Base-by-base conservation (phyloP, 495 filamentous ascomycete genomes). In the Aspergillus affinis region DNA sequence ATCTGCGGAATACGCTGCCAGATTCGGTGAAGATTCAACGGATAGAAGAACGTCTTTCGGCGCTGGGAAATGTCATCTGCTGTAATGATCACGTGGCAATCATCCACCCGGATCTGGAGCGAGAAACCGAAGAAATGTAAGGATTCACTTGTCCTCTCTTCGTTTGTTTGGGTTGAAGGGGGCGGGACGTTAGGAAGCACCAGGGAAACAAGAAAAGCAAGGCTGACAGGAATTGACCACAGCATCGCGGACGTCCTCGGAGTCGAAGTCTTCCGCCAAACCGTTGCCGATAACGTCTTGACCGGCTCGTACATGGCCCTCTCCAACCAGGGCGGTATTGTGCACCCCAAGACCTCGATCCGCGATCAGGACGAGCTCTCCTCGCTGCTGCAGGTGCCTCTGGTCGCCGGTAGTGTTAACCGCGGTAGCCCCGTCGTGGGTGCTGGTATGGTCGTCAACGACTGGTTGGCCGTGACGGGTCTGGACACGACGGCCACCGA, bases 241-340 rank as follows among this genome's bases (percentile, higher is more conserved):
- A 81, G 78, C 60, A 91, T 98, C 71, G 93, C 94, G 65, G 94
- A 98, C 72, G 90, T 96, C 62, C 86, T 98, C 9, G 94, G 94
- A 55, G 94, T 98, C 57, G 94, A 98, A 78, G 94, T 98, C 17
- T 98, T 98, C 83, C 86, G 95, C 57, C 94, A 98, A 81, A 98
- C 94, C 48, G 87, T 98, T 57, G 90, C 91, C 66, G 95, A 97
- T 75, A 97, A 98, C 72, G 94, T 98, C 60, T 86, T 98, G 8
- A 92, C 93, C 13, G 94, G 94, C 61, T 90, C 86, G 19, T 98
- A 98, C 81, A 98, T 97, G 90, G 82, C 90, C 51, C 84, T 98
- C 56, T 93, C 88, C 66, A 98, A 98, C 80, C 92, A 93, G 72
- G 94, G 94, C 68, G 95, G 95, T 4, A 87, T 98, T 64, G 95